A percentile compares a stretch with the other conserved stretches of the same genome.
Conservation (phyloP, 352 stramenopile genomes). For the Plasmopara muralis region DNA sequence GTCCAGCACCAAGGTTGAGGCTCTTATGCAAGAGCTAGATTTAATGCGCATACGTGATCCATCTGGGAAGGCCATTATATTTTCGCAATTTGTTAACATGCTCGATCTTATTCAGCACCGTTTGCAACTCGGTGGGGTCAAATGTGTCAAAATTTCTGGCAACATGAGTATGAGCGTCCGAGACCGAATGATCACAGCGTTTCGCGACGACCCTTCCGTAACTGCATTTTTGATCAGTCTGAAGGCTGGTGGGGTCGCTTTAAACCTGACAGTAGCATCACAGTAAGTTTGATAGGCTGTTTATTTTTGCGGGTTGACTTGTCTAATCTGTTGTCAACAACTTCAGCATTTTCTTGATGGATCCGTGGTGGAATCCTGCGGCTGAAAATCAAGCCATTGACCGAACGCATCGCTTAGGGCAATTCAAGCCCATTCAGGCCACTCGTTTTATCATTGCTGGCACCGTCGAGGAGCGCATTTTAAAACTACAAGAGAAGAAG, state of each 20-base stretch:
- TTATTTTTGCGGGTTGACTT: not conserved
- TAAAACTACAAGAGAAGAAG: conserved; percentile 94
- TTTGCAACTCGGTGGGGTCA: conserved; percentile 83
- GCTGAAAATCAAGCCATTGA: conserved; percentile 95
- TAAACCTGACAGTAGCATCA: conserved; percentile 97
- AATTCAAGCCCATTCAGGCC: conserved; percentile 96
- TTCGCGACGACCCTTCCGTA: conserved; percentile 88
- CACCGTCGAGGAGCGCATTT: conserved; percentile 97
- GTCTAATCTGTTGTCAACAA: not conserved
- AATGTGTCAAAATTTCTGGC: conserved; percentile 88
- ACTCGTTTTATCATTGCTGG: conserved; percentile 97
- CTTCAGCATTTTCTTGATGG: conserved; percentile 92
- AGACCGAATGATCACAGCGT: conserved; percentile 69
- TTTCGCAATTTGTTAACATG: conserved; percentile 99
- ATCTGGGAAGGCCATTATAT: conserved; percentile 97
- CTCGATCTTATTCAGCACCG: conserved; percentile 97
- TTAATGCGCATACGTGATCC: conserved; percentile 90
- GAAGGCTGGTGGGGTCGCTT: conserved; percentile 96
- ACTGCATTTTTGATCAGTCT: conserved; percentile 97
- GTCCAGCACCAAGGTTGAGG: conserved; percentile 97
- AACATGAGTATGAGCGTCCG: conserved; percentile 86
- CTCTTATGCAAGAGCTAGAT: conserved; percentile 95
- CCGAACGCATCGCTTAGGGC: conserved; percentile 95
- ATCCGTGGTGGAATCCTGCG: conserved; percentile 98
- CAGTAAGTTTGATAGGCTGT: conserved; percentile 52